A percentile compares a stretch with the other conserved stretches of the same genome.
Evolutionary conservation across 805 yeast species (phyloP).

Genomic region (Cyberlindnera sargentensis): DNA sequence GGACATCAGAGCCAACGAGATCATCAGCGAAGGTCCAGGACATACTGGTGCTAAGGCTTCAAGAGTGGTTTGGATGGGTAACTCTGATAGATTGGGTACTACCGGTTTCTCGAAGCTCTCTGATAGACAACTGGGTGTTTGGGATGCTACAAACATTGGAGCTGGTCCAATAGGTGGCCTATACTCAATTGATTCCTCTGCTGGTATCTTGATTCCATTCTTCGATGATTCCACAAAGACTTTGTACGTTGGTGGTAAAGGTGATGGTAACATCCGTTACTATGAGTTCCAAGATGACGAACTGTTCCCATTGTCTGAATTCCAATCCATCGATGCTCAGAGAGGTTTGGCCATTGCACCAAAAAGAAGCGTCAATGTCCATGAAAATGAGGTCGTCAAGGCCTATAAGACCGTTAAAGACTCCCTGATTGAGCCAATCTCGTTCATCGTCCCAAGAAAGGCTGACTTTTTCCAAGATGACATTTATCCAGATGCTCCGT

Average conservation of each 20-base stretch:
- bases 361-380: slow-evolving; percentile 67
- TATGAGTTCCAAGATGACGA: slow-evolving; percentile 84
- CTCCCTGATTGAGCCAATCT: slow-evolving; percentile 77
- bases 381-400: slow-evolving; percentile 77
- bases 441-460: slow-evolving; percentile 90
- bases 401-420: slow-evolving; percentile 88
- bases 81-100: slow-evolving; percentile 75
- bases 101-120: slow-evolving; percentile 92
- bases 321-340: slow-evolving; percentile 84
- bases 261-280: slow-evolving; percentile 96
- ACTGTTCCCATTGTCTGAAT: slow-evolving; percentile 80
- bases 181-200: slow-evolving; percentile 76
- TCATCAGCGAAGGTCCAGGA: slow-evolving; percentile 79
- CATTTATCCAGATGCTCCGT: slow-evolving; percentile 87
- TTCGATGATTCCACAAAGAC: slow-evolving; percentile 77
- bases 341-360: slow-evolving; percentile 94
- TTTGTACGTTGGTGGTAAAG: slow-evolving; percentile 90
- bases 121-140: slow-evolving; percentile 91
- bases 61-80: slow-evolving; percentile 87
- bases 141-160: slow-evolving; percentile 74
- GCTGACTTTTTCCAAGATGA: slow-evolving; percentile 90
- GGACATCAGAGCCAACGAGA: slow-evolving; percentile 73
- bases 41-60: slow-evolving; percentile 91
- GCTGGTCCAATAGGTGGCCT: slow-evolving; percentile 89
- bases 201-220: slow-evolving; percentile 91